Evolutionary conservation across 768 basidiomycete species (phyloP).

Genomic region (Coprinellus micaceus): DNA sequence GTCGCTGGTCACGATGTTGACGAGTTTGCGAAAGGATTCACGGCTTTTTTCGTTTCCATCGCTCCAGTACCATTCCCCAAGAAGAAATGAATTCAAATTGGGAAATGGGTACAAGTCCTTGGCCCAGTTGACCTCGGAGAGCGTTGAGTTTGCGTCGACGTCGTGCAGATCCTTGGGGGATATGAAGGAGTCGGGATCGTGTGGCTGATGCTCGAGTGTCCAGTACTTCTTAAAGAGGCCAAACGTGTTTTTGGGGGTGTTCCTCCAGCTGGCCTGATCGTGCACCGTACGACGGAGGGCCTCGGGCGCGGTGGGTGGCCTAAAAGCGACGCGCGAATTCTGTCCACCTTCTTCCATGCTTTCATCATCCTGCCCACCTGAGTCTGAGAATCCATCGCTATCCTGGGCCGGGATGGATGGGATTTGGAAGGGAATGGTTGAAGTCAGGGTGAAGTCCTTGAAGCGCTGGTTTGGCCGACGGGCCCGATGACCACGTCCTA

Average conservation of each 20-base stretch:
- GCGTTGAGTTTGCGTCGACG: neutral
- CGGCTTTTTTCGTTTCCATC: neutral
- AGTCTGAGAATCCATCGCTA: too few relatives aligned
- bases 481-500: too few relatives aligned
- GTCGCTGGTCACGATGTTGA: neutral
- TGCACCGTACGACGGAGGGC: neutral
- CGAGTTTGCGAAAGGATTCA: neutral
- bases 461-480: too few relatives aligned
- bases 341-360: too few relatives aligned
- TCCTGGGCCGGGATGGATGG: too few relatives aligned
- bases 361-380: too few relatives aligned
- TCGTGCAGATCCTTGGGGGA: constrained; percentile 13
- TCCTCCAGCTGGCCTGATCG: neutral
- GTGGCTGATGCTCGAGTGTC: neutral
- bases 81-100: constrained; percentile 16
- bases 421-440: too few relatives aligned
- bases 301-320: too few relatives aligned
- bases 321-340: too few relatives aligned
- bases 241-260: neutral
- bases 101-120: constrained; percentile 13
- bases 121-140: constrained; percentile 19
- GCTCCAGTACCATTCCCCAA: constrained; percentile 12
- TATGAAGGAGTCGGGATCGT: constrained; percentile 24
- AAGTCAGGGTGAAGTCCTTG: too few relatives aligned
- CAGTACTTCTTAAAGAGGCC: neutral